A percentile compares a stretch with the other conserved stretches of the same genome.
phyloP scores from a whole-genome alignment of 441 rosid species.

The Populus hybrid region DNA sequence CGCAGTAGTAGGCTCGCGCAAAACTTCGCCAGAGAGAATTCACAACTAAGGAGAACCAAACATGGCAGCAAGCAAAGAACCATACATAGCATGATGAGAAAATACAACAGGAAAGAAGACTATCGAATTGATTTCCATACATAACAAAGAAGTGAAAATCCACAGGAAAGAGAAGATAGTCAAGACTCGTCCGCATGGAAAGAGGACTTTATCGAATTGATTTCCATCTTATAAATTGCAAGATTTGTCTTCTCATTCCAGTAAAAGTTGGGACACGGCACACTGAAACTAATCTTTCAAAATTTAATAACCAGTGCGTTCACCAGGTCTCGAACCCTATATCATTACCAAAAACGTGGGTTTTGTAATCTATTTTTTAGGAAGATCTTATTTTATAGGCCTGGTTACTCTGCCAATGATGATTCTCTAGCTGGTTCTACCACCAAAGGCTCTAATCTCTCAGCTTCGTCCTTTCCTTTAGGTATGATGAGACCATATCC shows the following conservation, averaged over 20 bases:
- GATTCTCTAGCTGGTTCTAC: slow-evolving; percentile 50
- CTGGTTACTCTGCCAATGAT: slow-evolving; percentile 38
- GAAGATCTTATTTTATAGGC: background rate
- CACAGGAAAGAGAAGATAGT: no score
- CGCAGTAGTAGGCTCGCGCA: no score
- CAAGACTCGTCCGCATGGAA: no score
- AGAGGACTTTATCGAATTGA: no score
- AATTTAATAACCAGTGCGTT: background rate
- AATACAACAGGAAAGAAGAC: no score
- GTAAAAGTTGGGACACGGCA: background rate
- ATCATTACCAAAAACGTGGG: background rate
- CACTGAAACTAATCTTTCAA: slow-evolving; percentile 3
- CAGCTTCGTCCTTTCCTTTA: slow-evolving; percentile 48
- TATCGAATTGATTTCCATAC: no score
- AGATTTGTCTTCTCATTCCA: background rate
- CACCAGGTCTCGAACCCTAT: background rate
- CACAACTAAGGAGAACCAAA: no score
- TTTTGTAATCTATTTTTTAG: background rate
- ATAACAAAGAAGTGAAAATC: no score
- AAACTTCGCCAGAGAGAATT: no score
- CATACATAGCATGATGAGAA: no score
- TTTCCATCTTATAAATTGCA: no score
- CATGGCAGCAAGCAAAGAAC: no score
- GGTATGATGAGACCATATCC: slow-evolving; percentile 36
- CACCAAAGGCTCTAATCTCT: slow-evolving; percentile 57